Base-by-base conservation (phyloP, 345 rosid genomes). In the Populus pruinosa region DNA sequence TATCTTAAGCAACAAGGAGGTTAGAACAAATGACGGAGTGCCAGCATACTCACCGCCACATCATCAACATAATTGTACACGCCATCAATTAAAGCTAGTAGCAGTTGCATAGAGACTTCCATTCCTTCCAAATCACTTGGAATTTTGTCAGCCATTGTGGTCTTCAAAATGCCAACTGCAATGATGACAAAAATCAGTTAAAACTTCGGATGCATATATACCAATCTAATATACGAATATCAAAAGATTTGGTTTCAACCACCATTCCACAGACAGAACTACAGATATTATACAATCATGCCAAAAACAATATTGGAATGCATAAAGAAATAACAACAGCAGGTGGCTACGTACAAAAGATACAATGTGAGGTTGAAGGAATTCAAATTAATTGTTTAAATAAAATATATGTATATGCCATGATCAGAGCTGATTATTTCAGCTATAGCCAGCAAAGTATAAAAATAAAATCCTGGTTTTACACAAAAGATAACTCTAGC, bases 51-150 rank as follows among this genome's bases (percentile, higher is more conserved):
- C 78, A 91, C 99, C 94, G 90, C 97, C 39, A 94, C 95, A 80
- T 91, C 84, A 47, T 94, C 97, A 5, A 94, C 98, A 74, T 90
- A 89, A 84, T 89, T 89, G 87, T 89, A 81, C 69, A 92, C 88
- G 73, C 89, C 98, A 44, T 92, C 92, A 63, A 90, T 88, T 44
- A 94, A 73, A 80, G 89, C 85, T 74, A 91, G 77, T 16, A 94
- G 86, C 62, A 89, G 89, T 81, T 88, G 89, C 97, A 91, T 88
- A 29, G 97, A 85, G 75, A 89, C 84, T 86, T 94, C 98, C 99
- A 96, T 94, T 78, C 99, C 97, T 82, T 96, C 99, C 88, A 96
- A 85, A 90, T 92, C 99, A 77, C 79, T 89, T 21, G 99, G 99
- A 56, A 96, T 87, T 83, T 94, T 92, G 87, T 94, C 97, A 20